Evolutionary conservation across 2,329 filamentous ascomycete genomes (phyloP).

Genomic region (Metarhizium sp.): DNA sequence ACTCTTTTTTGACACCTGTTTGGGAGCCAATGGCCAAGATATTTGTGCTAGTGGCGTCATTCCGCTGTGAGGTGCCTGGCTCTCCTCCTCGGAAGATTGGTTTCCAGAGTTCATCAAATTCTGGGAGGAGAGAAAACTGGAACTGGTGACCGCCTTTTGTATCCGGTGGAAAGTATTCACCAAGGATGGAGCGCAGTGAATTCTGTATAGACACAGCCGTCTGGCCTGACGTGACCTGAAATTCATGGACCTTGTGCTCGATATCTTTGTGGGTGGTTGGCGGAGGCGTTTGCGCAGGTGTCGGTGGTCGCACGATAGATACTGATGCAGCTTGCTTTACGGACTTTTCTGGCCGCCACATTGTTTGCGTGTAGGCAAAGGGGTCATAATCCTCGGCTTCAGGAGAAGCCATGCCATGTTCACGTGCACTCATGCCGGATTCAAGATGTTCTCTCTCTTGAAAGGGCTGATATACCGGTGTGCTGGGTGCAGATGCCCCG

Average conservation of each 20-base stretch:
- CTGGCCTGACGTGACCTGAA: constrained; percentile 29
- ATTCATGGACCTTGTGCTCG: constrained; percentile 35
- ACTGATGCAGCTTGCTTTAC: constrained; percentile 13
- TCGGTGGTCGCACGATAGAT: constrained; percentile 27
- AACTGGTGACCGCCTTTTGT: constrained; percentile 38
- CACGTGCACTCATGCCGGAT: neutral
- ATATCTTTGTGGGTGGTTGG: constrained; percentile 15
- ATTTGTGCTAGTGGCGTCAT: constrained; percentile 38
- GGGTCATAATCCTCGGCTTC: constrained; percentile 36
- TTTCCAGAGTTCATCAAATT: constrained; percentile 42
- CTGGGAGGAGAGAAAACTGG: constrained; percentile 36
- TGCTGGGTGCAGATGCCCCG: constrained; percentile 14
- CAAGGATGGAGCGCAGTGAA: constrained; percentile 42
- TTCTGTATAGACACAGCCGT: constrained; percentile 49
- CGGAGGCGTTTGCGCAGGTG: constrained; percentile 33
- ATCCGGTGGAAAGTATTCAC: constrained; percentile 38
- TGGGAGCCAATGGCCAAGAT: constrained; percentile 53
- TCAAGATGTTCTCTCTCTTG: neutral
- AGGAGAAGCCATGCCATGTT: constrained; percentile 1
- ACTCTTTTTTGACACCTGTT: constrained; percentile 40
- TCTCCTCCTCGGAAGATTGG: constrained; percentile 36
- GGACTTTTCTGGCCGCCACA: constrained; percentile 14
- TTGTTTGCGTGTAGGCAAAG: constrained; percentile 27
- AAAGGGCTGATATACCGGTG: constrained; percentile 11
- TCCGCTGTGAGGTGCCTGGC: constrained; percentile 15